Evolutionary conservation across 176 grass and related monocot genomes (phyloP), one percentile per base, ranked within the genome.

Genomic region (Paspalum notatum): DNA sequence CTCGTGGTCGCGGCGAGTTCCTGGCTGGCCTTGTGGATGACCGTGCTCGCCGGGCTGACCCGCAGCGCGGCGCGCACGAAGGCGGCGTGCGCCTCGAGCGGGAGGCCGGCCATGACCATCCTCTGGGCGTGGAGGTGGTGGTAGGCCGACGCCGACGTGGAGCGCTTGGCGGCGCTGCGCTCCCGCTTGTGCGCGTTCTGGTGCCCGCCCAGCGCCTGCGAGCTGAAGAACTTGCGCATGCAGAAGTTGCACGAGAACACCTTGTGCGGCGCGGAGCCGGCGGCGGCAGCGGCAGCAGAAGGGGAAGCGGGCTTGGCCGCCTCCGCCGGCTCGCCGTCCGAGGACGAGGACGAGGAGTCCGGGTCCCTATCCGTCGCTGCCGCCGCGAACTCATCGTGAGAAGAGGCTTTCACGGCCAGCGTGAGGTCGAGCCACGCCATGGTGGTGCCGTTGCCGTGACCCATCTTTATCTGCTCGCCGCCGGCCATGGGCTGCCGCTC

Each of bases 231-330:
- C 81, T 97, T 97, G 20, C 91, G 52, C 90, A 91, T 91, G 85
- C 93, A 97, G 84, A 91, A 97, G 83, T 93, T 97, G 88, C 93
- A 97, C 14, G 93, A 97, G 90, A 93, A 97, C 73, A 97, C 88
- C 85, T 97, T 97, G 69, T 85, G 85, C 25, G 85, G 87, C 47
- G 68, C 21, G 17, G 46, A n/a, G n/a, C n/a, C 5, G 18, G 4
- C 12, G 42, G 24, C 6, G 46, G 20, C 65, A 24, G 62, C 14
- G 1, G 60, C 16, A 15, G 21, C 18, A 0, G 47, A 0, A 0
- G 62, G 3, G 0, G 53, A 14, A 20, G 68, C 8, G 27, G 51
- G 2, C 0, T 43, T 3, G 26, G 58, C 1, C 0, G 54, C 37
- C 75, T 86, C 79, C 26, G 77, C 8, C 58, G 80, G 54, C 16